Conservation (phyloP, 2,329 filamentous ascomycete genomes). For the Iodosphaeria phyllophila region DNA sequence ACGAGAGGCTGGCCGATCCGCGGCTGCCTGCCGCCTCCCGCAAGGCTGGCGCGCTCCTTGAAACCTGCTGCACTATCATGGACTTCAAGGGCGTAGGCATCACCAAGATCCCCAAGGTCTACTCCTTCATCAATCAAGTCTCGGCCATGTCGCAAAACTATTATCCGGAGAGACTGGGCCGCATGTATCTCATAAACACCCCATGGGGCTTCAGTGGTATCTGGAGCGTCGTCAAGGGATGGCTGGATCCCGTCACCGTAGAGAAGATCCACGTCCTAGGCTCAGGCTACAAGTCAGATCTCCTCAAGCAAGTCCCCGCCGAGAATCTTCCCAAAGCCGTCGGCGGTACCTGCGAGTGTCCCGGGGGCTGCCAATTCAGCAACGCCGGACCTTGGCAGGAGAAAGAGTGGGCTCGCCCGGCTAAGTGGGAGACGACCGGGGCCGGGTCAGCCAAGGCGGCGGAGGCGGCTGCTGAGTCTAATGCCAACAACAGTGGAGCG, state of each 20-base stretch:
- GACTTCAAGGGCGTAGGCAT: conserved; percentile 90
- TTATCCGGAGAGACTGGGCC: conserved; percentile 93
- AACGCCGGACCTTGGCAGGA: conserved; percentile 86
- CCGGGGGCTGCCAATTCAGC: conserved; percentile 67
- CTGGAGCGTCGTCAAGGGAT: conserved; percentile 76
- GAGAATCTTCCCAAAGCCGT: conserved; percentile 83
- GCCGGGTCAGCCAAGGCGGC: conserved; percentile 13
- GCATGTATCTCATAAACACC: conserved; percentile 94
- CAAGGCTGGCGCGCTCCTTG: conserved; percentile 73
- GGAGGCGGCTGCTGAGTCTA: conserved; percentile 10
- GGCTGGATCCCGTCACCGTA: conserved; percentile 92
- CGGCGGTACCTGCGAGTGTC: conserved; percentile 63
- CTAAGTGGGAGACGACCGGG: conserved; percentile 41
- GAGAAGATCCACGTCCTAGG: conserved; percentile 90
- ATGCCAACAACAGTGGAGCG: conserved; percentile 13
- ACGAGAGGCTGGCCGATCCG: conserved; percentile 88
- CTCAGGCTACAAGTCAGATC: conserved; percentile 60
- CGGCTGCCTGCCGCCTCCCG: conserved; percentile 89
- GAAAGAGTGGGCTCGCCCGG: conserved; percentile 42
- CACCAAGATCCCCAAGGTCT: conserved; percentile 64
- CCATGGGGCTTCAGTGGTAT: conserved; percentile 85
- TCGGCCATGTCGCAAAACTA: conserved; percentile 93
- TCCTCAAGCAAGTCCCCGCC: conserved; percentile 65
- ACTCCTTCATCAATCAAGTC: conserved; percentile 70
- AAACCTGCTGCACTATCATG: conserved; percentile 98